phyloP scores from a whole-genome alignment of 306 rosid genomes.

The Cucurbita maxima region DNA sequence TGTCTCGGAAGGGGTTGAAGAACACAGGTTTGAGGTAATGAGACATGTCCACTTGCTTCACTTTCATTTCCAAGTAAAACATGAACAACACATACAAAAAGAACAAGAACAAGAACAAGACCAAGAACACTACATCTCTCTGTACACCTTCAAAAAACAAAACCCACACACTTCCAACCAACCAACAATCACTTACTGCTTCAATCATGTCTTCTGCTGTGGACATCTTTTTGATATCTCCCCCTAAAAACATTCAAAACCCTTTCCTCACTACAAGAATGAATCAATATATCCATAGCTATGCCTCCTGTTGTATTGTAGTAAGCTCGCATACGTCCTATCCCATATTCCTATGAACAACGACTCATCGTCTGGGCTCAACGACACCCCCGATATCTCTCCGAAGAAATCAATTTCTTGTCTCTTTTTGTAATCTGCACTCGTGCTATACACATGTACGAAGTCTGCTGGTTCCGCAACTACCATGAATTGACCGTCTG shows the following conservation, averaged over 20 bases:
- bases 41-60: not conserved
- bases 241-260: too few species aligned
- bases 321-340: slow-evolving; percentile 23
- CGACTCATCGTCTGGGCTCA: slow-evolving; percentile 25
- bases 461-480: slow-evolving; percentile 29
- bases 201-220: too few species aligned
- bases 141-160: not conserved
- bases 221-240: too few species aligned
- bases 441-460: slow-evolving; percentile 17
- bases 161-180: not conserved
- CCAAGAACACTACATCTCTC: not conserved
- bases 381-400: slow-evolving; percentile 24
- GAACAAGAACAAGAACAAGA: not conserved
- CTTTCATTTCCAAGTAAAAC: not conserved
- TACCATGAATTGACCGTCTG: slow-evolving; percentile 22
- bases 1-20: too few species aligned
- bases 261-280: slow-evolving; percentile 1
- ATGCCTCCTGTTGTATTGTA: slow-evolving; percentile 20
- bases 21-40: not conserved
- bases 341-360: slow-evolving; percentile 28
- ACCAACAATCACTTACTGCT: not conserved
- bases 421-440: slow-evolving; percentile 7
- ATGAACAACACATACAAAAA: not conserved
- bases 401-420: slow-evolving; percentile 31
- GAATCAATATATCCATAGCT: slow-evolving; percentile 21